Percentiles rank a stretch among this genome's conserved stretches.
phyloP scores from a whole-genome alignment of 371 early-diverging fungal species.

The Mortierella sp. region DNA sequence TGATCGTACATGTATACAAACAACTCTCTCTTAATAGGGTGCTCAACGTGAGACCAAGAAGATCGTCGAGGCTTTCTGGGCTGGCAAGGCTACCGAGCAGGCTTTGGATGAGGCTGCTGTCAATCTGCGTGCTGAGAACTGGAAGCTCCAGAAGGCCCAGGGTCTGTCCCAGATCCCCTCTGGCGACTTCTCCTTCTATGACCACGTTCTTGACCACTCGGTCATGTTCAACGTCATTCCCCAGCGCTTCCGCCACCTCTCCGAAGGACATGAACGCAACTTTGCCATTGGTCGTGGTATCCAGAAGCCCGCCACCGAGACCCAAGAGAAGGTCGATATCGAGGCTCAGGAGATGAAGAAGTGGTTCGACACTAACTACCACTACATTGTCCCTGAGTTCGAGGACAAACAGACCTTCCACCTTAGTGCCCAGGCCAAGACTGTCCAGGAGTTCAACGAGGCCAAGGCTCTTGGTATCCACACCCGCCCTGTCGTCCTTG shows the following conservation, averaged over 20 bases:
- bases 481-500: conserved; percentile 92
- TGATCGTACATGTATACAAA: neutral
- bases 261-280: conserved; percentile 82
- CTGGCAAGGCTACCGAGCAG: conserved; percentile 81
- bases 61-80: conserved; percentile 93
- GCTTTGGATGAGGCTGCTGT: conserved; percentile 79
- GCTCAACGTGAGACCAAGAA: conserved; percentile 91
- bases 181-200: conserved; percentile 96
- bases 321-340: conserved; percentile 79
- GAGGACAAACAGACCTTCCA: conserved; percentile 78
- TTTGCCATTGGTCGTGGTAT: conserved; percentile 98
- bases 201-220: conserved; percentile 92
- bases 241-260: conserved; percentile 72
- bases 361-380: conserved; percentile 98
- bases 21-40: conserved; percentile 56
- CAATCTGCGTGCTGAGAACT: conserved; percentile 87
- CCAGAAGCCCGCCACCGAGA: conserved; percentile 75
- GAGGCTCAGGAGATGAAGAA: conserved; percentile 97
- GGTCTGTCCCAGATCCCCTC: conserved; percentile 90
- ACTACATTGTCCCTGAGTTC: conserved; percentile 88
- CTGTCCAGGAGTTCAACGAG: conserved; percentile 89
- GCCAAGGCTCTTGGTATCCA: conserved; percentile 92
- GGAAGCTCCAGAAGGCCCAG: conserved; percentile 83
- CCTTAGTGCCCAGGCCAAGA: conserved; percentile 74
- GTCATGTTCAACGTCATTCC: conserved; percentile 84